Percentiles rank a stretch among this genome's conserved stretches.
These are phyloP conservation scores for Arctium lappa DNA, from an alignment of 129 eudicot species.

Conservation along the genomic window DNA sequence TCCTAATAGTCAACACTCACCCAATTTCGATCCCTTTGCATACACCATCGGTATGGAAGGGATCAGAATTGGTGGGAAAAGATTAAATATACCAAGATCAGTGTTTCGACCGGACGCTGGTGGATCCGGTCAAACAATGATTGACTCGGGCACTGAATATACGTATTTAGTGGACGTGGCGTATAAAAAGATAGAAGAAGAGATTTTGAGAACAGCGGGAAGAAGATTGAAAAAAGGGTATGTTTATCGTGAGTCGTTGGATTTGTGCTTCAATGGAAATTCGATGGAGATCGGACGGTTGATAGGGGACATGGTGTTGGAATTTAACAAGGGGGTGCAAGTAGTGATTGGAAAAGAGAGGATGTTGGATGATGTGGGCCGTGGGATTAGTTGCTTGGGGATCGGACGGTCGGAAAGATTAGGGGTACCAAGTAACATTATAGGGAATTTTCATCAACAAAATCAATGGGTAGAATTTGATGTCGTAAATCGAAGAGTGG, in stretches of 20 bases:
- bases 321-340: slow-evolving; percentile 55
- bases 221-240: slow-evolving; percentile 44
- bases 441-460: slow-evolving; percentile 85
- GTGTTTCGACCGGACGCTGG: slow-evolving; percentile 65
- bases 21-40: slow-evolving; percentile 70
- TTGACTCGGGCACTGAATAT: slow-evolving; percentile 79
- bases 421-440: slow-evolving; percentile 65
- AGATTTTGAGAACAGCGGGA: slow-evolving; percentile 41
- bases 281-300: slow-evolving; percentile 48
- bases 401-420: slow-evolving; percentile 67
- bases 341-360: slow-evolving; percentile 33
- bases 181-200: slow-evolving; percentile 49
- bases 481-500: slow-evolving; percentile 55
- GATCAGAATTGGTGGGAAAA: slow-evolving; percentile 47
- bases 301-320: slow-evolving; percentile 68
- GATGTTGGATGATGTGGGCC: slow-evolving; percentile 62
- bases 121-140: slow-evolving; percentile 78
- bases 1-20: slow-evolving; percentile 58
- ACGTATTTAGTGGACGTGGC: slow-evolving; percentile 68
- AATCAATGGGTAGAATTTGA: slow-evolving; percentile 89
- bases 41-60: slow-evolving; percentile 57
- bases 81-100: slow-evolving; percentile 33
- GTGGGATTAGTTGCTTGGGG: slow-evolving; percentile 69
- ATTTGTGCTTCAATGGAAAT: slow-evolving; percentile 70
- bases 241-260: slow-evolving; percentile 58